A percentile compares a stretch with the other conserved stretches of the same genome.
Conservation (phyloP, 805 yeast genomes). For the Kockiozyma suomiensis region DNA sequence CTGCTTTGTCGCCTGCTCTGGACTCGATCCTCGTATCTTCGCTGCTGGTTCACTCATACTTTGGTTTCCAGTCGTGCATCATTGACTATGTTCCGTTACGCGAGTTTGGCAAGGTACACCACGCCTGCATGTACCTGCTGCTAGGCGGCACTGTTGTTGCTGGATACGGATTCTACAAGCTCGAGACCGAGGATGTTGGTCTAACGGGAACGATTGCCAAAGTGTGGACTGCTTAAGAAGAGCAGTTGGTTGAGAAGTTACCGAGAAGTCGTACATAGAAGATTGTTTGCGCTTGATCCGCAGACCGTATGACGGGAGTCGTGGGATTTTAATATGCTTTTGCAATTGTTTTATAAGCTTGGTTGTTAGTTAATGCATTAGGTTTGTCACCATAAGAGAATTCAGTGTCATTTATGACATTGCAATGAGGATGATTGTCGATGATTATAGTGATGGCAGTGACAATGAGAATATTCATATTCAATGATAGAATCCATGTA, state of each 20-base stretch:
- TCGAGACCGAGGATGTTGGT: conserved; percentile 78
- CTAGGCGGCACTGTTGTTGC: conserved; percentile 71
- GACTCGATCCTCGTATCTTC: conserved; percentile 73
- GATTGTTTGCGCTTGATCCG: background rate
- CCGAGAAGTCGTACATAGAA: background rate
- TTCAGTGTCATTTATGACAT: too few relatives aligned
- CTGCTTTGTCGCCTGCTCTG: conserved; percentile 62
- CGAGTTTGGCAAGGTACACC: conserved; percentile 77
- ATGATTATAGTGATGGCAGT: too few relatives aligned
- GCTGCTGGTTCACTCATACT: conserved; percentile 74
- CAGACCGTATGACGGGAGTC: background rate
- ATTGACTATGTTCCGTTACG: conserved; percentile 89
- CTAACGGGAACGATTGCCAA: conserved; percentile 62
- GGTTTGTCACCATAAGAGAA: too few relatives aligned
- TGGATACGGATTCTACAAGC: conserved; percentile 76
- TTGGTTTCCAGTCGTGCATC: conserved; percentile 89
- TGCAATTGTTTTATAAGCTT: background rate
- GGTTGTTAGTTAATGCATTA: conserved; percentile 5
- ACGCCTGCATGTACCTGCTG: conserved; percentile 66
- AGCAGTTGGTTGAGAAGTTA: background rate
- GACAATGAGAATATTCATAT: too few relatives aligned
- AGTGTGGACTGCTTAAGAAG: conserved; percentile 63
- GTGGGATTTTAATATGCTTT: background rate
- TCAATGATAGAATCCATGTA: too few relatives aligned
- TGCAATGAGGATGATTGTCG: too few relatives aligned